Percentiles rank a stretch among this genome's conserved stretches.
phyloP scores from a whole-genome alignment of 441 rosid species.

The Populus hybrid region DNA sequence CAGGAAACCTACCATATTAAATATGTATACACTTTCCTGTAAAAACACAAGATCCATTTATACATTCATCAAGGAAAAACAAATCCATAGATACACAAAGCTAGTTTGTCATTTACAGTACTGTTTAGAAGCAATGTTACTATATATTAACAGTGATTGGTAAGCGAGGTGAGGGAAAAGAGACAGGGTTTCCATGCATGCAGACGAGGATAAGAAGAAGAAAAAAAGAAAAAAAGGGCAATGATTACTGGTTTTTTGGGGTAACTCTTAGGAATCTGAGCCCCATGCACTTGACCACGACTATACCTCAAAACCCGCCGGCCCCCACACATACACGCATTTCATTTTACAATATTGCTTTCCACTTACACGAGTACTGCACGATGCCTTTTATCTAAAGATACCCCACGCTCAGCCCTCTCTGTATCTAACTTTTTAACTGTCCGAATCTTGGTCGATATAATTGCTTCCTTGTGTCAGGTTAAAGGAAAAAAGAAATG shows the following conservation, averaged over 20 bases:
- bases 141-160: slow-evolving; percentile 19
- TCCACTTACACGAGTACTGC: neutral
- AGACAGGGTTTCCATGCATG: slow-evolving; percentile 1
- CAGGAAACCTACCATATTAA: neutral
- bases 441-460: slow-evolving; percentile 6
- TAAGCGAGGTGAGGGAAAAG: neutral
- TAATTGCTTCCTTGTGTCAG: neutral
- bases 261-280: slow-evolving; percentile 24
- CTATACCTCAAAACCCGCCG: slow-evolving; percentile 23
- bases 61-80: neutral
- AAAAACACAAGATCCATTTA: neutral
- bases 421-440: neutral
- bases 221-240: slow-evolving; percentile 10
- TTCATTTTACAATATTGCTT: neutral
- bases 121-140: slow-evolving; percentile 13
- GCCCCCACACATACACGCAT: neutral
- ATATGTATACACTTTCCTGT: neutral
- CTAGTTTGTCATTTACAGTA: neutral
- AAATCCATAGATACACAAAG: neutral
- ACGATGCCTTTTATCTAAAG: neutral
- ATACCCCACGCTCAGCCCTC: neutral
- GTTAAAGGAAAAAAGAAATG: neutral
- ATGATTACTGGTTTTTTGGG: slow-evolving; percentile 24
- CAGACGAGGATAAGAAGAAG: slow-evolving; percentile 26
- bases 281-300: slow-evolving; percentile 34